phyloP scores from a whole-genome alignment of 176 grass and related monocot genomes.

The Triticum aestivum region IWGSC_CS_RefSeq_v2.1 NC_057800.1:739431597-739432096 shows the following conservation, averaged over 20 bases:
- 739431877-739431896: slow-evolving; percentile 86
- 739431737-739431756: slow-evolving; percentile 24
- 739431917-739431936: slow-evolving; percentile 20
- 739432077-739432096: not conserved
- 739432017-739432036: slow-evolving; percentile 49
- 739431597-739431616: slow-evolving; percentile 11
- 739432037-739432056: slow-evolving; percentile 81
- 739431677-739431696: slow-evolving; percentile 11
- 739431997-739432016: slow-evolving; percentile 31
- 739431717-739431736: not conserved
- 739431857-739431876: slow-evolving; percentile 78
- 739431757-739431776: slow-evolving; percentile 87
- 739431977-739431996: slow-evolving; percentile 37
- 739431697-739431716: slow-evolving; percentile 10
- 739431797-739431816: slow-evolving; percentile 93
- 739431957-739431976: slow-evolving; percentile 30
- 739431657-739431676: slow-evolving; percentile 9
- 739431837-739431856: slow-evolving; percentile 90
- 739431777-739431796: slow-evolving; percentile 91
- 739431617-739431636: slow-evolving; percentile 13
- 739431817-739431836: slow-evolving; percentile 90
- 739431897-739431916: slow-evolving; percentile 88
- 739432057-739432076: slow-evolving; percentile 21
- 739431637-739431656: slow-evolving; percentile 7
- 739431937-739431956: not conserved